Conservation (phyloP, 2,329 filamentous ascomycete species). For the Colletotrichum australisinense region DNA sequence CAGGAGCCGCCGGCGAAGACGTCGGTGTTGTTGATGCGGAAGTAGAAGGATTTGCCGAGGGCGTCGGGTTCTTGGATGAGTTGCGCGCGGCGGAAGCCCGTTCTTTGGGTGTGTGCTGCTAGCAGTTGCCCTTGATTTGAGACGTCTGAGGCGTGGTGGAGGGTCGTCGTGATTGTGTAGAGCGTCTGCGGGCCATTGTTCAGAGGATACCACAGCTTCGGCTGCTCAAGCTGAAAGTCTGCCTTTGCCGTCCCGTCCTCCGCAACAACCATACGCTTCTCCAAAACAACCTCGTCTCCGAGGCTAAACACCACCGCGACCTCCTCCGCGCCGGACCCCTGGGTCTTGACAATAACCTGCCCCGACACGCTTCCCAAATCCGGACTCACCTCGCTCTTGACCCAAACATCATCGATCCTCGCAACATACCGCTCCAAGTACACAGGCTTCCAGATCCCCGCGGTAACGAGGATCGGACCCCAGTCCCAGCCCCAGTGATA, state of each 20-base stretch:
- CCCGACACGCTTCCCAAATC: constrained; percentile 53
- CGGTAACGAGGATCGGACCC: constrained; percentile 72
- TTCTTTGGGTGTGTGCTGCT: constrained; percentile 20
- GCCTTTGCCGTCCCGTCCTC: neutral
- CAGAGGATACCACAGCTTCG: constrained; percentile 36
- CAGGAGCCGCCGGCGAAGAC: constrained; percentile 37
- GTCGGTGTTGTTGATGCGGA: constrained; percentile 37
- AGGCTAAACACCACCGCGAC: constrained; percentile 43
- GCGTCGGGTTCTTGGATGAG: constrained; percentile 36
- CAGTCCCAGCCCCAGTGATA: constrained; percentile 81
- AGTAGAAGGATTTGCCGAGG: constrained; percentile 38
- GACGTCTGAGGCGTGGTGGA: constrained; percentile 7
- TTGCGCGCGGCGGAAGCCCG: constrained; percentile 37
- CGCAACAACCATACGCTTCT: constrained; percentile 15
- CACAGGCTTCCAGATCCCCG: constrained; percentile 75
- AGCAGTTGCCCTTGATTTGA: neutral
- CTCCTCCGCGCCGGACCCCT: constrained; percentile 42
- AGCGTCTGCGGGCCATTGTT: constrained; percentile 31
- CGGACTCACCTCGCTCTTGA: constrained; percentile 47
- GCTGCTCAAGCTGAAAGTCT: constrained; percentile 17
- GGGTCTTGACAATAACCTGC: constrained; percentile 49
- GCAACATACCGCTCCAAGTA: constrained; percentile 72
- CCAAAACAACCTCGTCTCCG: constrained; percentile 33
- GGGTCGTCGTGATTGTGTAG: constrained; percentile 27
- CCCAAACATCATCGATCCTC: constrained; percentile 68